Conservation (phyloP, 2,329 filamentous ascomycete genomes). For the Epichloe aotearoae region DNA sequence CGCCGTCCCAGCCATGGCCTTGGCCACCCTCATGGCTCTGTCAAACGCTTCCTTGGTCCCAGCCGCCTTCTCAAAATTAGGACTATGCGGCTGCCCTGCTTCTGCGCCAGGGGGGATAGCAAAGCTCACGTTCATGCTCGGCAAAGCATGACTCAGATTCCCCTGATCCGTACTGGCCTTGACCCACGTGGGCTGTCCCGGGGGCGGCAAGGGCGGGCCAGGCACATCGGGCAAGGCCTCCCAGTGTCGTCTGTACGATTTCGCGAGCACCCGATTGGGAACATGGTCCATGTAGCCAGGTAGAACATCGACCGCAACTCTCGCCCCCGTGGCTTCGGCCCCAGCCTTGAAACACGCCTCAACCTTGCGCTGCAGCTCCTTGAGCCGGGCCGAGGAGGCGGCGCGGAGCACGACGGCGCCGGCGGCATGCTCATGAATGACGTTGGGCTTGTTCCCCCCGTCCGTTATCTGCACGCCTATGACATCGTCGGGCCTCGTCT, state of each 20-base stretch:
- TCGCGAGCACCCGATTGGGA: constrained; percentile 35
- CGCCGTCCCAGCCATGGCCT: constrained; percentile 33
- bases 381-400: constrained; percentile 25
- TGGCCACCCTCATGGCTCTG: constrained; percentile 29
- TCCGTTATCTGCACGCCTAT: constrained; percentile 38
- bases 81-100: constrained; percentile 33
- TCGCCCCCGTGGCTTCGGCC: constrained; percentile 30
- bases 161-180: constrained; percentile 43
- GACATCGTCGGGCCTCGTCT: constrained; percentile 36
- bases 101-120: constrained; percentile 28
- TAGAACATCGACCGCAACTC: constrained; percentile 23
- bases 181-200: constrained; percentile 13
- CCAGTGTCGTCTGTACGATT: constrained; percentile 31
- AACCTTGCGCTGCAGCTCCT: constrained; percentile 27
- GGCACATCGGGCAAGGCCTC: constrained; percentile 19
- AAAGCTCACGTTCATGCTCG: constrained; percentile 39
- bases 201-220: constrained; percentile 18
- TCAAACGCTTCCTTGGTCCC: constrained; percentile 33
- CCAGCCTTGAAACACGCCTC: constrained; percentile 25
- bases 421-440: constrained; percentile 38
- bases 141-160: constrained; percentile 43
- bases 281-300: constrained; percentile 41
- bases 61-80: constrained; percentile 36
- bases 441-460: constrained; percentile 40
- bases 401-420: constrained; percentile 32